Evolutionary conservation across 129 eudicot genomes (phyloP).

Genomic region (Calendula officinalis): DNA sequence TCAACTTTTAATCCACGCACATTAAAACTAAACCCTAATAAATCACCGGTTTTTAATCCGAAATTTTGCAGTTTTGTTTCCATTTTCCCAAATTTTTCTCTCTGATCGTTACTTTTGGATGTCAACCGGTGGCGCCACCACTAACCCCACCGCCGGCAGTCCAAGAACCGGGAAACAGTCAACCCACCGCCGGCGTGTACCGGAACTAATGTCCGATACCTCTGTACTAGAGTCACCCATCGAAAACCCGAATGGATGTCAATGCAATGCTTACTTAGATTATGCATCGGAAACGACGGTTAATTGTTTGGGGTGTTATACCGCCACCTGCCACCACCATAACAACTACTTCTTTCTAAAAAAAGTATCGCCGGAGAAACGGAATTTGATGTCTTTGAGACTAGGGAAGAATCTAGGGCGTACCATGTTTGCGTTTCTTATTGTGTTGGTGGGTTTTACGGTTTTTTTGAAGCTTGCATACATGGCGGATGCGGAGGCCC

Average conservation of each 20-base stretch:
- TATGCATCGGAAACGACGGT: conserved; percentile 25
- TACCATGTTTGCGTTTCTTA: background rate
- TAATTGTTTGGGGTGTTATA: conserved; percentile 26
- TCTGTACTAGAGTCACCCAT: background rate
- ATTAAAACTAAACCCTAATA: conserved; percentile 6
- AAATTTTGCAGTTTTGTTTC: conserved; percentile 16
- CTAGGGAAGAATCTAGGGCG: background rate
- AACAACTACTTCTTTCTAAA: background rate
- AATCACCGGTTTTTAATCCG: conserved; percentile 30
- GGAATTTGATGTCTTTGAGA: conserved; percentile 5
- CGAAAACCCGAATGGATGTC: conserved; percentile 6
- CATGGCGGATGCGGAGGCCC: background rate
- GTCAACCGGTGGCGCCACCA: conserved; percentile 50
- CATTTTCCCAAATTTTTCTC: background rate
- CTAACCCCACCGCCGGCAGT: conserved; percentile 29
- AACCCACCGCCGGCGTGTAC: conserved; percentile 57
- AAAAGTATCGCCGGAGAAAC: background rate
- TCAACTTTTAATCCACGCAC: background rate
- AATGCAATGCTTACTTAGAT: conserved; percentile 16
- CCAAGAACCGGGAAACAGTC: conserved; percentile 28
- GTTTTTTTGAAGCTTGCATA: conserved; percentile 1
- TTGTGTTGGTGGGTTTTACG: conserved; percentile 2
- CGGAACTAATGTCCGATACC: conserved; percentile 25
- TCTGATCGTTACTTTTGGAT: conserved; percentile 27
- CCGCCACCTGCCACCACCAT: conserved; percentile 7